A percentile compares a stretch with the other conserved stretches of the same genome.
These are phyloP conservation scores for Oryza meyeriana DNA, from an alignment of 176 grass and related monocot genomes.

Conservation along the genomic window DNA sequence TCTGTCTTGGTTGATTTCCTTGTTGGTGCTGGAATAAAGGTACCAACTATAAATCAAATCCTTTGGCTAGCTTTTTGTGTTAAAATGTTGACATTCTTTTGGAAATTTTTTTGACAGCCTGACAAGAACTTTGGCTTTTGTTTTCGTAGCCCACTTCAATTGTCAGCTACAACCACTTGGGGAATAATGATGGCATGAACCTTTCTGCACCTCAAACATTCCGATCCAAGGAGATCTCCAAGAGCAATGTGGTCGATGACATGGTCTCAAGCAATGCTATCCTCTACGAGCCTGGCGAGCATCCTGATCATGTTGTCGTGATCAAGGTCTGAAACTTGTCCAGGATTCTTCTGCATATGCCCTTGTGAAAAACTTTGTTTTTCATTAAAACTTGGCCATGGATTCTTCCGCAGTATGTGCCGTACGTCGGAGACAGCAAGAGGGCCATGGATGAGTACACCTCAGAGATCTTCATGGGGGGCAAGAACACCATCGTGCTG, in stretches of 20 bases:
- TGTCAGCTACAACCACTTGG: constrained; percentile 98
- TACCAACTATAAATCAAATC: constrained; percentile 12
- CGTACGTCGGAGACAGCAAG: constrained; percentile 96
- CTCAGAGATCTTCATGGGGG: constrained; percentile 98
- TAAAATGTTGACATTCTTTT: not conserved
- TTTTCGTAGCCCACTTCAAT: constrained; percentile 81
- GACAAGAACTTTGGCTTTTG: not conserved
- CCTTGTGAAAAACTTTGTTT: not conserved
- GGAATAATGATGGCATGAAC: constrained; percentile 96
- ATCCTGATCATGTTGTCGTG: constrained; percentile 91
- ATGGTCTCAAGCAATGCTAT: constrained; percentile 98
- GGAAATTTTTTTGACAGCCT: not conserved
- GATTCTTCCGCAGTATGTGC: constrained; percentile 67
- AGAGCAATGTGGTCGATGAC: constrained; percentile 97
- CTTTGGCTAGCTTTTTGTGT: not conserved
- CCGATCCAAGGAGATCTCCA: constrained; percentile 97
- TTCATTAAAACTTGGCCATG: not conserved
- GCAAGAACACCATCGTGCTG: constrained; percentile 85
- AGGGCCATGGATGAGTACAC: constrained; percentile 99
- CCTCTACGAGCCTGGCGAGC: constrained; percentile 87
- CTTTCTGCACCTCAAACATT: constrained; percentile 96
- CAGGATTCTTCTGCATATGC: not conserved
- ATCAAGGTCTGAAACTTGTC: constrained; percentile 64
- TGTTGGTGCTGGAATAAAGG: constrained; percentile 98
- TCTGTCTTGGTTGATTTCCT: constrained; percentile 97